Conservation (phyloP, 768 basidiomycete species). For the Boletus rubroflammeus region DNA sequence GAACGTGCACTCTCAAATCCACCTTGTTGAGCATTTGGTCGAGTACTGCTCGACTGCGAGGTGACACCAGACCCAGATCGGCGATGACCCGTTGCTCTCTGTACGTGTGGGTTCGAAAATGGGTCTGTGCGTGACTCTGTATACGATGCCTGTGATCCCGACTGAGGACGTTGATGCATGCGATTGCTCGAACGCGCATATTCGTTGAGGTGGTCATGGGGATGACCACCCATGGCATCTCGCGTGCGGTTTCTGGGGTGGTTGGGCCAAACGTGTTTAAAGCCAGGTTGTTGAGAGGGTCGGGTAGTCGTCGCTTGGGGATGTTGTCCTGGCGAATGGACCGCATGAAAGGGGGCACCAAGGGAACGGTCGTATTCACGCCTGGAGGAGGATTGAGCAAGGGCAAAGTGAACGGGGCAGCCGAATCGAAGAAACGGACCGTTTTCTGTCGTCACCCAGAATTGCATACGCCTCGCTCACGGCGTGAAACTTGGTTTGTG, state of each 20-base stretch:
- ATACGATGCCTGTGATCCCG: conserved; percentile 1
- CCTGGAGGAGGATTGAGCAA: conserved; percentile 9
- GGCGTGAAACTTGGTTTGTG: conserved; percentile 40
- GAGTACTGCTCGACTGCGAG: background rate
- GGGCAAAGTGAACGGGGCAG: background rate
- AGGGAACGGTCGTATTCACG: conserved; percentile 32
- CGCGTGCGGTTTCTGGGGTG: conserved; percentile 22
- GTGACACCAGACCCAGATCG: background rate
- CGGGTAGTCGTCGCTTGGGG: conserved; percentile 31
- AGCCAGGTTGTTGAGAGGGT: conserved; percentile 24
- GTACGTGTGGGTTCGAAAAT: conserved; percentile 25
- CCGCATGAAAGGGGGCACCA: conserved; percentile 8
- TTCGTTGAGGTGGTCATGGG: conserved; percentile 12
- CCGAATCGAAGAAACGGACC: conserved; percentile 25
- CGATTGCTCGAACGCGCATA: conserved; percentile 1
- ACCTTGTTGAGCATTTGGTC: background rate
- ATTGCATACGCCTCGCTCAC: conserved; percentile 48
- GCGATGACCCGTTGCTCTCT: conserved; percentile 25
- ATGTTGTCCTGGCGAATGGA: conserved; percentile 15
- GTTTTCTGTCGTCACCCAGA: conserved; percentile 43
- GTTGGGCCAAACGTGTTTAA: conserved; percentile 25
- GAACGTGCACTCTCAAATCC: conserved; percentile 5
- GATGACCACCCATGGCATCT: conserved; percentile 9
- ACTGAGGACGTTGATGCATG: conserved; percentile 1
- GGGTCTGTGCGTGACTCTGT: conserved; percentile 16